Evolutionary conservation across 2,329 filamentous ascomycete genomes (phyloP).

Genomic region (Cryphonectria japonica): DNA sequence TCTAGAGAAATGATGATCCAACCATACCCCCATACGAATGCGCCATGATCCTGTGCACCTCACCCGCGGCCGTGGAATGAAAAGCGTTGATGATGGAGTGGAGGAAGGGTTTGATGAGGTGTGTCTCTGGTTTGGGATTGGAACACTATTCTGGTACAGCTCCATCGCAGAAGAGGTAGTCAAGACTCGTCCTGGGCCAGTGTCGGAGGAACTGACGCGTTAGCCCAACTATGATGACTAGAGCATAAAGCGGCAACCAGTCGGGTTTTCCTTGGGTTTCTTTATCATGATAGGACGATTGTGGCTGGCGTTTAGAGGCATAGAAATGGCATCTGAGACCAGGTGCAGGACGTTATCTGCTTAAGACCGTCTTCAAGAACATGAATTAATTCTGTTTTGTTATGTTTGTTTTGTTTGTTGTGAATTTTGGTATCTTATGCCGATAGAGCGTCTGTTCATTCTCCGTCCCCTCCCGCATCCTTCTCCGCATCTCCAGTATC

Average conservation of each 20-base stretch:
- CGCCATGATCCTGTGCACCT: background rate
- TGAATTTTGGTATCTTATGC: slow-evolving; percentile 19
- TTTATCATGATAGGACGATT: slow-evolving; percentile 26
- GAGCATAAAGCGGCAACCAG: slow-evolving; percentile 18
- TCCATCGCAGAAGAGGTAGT: background rate
- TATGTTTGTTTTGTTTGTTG: background rate
- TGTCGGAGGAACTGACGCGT: slow-evolving; percentile 23
- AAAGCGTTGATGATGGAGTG: slow-evolving; percentile 3
- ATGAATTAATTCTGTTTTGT: slow-evolving; percentile 23
- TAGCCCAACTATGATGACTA: slow-evolving; percentile 13
- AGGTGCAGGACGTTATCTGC: slow-evolving; percentile 21
- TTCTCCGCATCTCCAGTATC: slow-evolving; percentile 36
- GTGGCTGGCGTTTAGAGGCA: slow-evolving; percentile 30
- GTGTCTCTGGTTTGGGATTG: slow-evolving; percentile 4
- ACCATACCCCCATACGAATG: background rate
- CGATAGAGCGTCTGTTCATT: slow-evolving; percentile 11
- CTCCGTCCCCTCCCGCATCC: slow-evolving; percentile 26
- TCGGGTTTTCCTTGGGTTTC: slow-evolving; percentile 21
- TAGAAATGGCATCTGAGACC: slow-evolving; percentile 28
- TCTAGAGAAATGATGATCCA: background rate
- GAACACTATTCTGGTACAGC: slow-evolving; percentile 7
- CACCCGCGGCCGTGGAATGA: background rate
- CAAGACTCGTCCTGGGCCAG: background rate
- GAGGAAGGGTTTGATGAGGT: background rate
- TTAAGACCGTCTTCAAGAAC: slow-evolving; percentile 14